Base-by-base conservation (phyloP, 345 rosid species). In the Sisymbrium altissimum region DNA sequence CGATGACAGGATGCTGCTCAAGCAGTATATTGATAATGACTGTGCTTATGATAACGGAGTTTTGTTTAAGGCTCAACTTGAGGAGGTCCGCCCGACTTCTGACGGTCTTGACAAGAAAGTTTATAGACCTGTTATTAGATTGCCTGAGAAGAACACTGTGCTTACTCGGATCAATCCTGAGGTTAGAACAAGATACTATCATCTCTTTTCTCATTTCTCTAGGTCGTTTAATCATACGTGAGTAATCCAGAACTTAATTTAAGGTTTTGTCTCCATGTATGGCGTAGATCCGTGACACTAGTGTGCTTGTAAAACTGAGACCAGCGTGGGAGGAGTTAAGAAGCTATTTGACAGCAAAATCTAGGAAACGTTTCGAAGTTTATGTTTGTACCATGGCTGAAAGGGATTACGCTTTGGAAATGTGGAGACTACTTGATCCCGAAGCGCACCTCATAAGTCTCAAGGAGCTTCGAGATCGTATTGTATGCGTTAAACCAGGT, bases 381-480 rank as follows among this genome's bases (percentile, higher is more conserved):
- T 92, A 92, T 80, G 99, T 96, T 61, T 96, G 99, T 77, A 96
- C 99, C 8, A 96, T 96, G 99, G 99, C 99, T 66, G 99, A 96
- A 85, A 85, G 97, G 76, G 97, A 96, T 82, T 96, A 92, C 89
- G 99, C 99, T 66, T 85, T 96, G 41, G 99, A 96, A 83, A 96
- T 96, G 86, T 92, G 99, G 99, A 89, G 99, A 85, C 94, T 92
- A 77, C 98, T 92, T 83, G 99, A 92, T 78, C 98, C 97, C 2
- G 97, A 83, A 77, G 83, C 91, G 30, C 91, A 85, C 73, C 72
- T 96, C 65, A 96, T 96, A 67, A 81, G 78, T 74, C 78, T 87
- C 71, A 89, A 82, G 76, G 89, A 96, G 79, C 98, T 90, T 49
- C 76, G 35, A 68, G 84, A 96, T 72, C 93, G 97, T 38, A 87